Conservation (phyloP, 495 filamentous ascomycete species). For the Podospora tetraspora region DNA sequence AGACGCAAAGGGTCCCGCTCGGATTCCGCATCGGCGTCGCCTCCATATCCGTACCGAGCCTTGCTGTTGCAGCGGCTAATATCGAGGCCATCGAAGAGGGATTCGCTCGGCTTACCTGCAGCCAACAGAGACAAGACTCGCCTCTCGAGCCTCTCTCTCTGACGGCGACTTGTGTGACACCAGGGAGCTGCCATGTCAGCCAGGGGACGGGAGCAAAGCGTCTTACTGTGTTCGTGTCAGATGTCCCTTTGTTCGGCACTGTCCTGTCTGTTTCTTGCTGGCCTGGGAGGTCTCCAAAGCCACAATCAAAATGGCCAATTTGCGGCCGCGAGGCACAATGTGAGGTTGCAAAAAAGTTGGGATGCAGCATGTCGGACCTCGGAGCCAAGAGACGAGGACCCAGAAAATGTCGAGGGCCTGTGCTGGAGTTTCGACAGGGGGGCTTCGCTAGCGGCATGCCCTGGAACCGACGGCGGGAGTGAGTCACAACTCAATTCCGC, state of each 20-base stretch:
- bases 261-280: not conserved
- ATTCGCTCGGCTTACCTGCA: not conserved
- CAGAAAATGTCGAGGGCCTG: not conserved
- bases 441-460: not conserved
- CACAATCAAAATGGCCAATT: not conserved
- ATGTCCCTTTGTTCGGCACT: not conserved
- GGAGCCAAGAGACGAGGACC: not conserved
- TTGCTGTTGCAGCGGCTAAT: not conserved
- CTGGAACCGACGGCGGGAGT: not conserved
- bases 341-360: not conserved
- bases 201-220: not conserved
- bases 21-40: not conserved
- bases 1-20: not conserved
- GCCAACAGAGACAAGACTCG: not conserved
- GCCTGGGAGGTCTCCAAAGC: not conserved
- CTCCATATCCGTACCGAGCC: not conserved
- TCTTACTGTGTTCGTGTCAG: not conserved
- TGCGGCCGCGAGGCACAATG: not conserved
- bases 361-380: not conserved
- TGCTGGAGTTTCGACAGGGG: not conserved
- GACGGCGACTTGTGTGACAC: not conserved
- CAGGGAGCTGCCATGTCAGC: not conserved
- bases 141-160: not conserved
- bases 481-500: not conserved
- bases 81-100: not conserved